Conservation (phyloP, 1,284 basidiomycete species). For the Cryptococcus hybrid region DNA sequence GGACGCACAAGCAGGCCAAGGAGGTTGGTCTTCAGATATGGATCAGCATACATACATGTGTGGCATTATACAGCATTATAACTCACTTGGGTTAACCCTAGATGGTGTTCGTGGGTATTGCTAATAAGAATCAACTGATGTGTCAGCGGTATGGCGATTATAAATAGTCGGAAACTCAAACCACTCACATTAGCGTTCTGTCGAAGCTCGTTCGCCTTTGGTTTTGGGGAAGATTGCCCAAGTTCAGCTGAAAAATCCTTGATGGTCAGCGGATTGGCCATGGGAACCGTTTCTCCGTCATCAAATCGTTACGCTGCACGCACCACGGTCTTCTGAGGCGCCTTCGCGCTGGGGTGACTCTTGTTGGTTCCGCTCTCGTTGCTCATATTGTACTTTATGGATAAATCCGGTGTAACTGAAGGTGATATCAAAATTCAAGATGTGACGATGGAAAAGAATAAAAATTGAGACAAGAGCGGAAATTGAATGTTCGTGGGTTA, state of each 20-base stretch:
- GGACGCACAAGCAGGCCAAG: slow-evolving; percentile 77
- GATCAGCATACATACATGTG: slow-evolving; percentile 4
- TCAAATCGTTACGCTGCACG: slow-evolving; percentile 1
- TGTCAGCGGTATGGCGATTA: too few relatives aligned
- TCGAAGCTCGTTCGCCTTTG: slow-evolving; percentile 44
- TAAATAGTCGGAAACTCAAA: not conserved
- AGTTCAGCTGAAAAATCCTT: slow-evolving; percentile 39
- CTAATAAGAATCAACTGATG: not conserved
- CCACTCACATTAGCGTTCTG: slow-evolving; percentile 34
- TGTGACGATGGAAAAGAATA: not conserved
- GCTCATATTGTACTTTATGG: not conserved
- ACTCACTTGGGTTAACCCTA: slow-evolving; percentile 51
- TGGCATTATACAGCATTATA: not conserved
- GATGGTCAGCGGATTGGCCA: not conserved
- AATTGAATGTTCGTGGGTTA: not conserved
- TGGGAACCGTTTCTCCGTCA: not conserved
- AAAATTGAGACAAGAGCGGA: not conserved
- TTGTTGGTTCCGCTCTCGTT: slow-evolving; percentile 16
- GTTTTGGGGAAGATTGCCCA: slow-evolving; percentile 50
- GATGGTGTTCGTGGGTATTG: slow-evolving; percentile 55
- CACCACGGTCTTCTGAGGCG: slow-evolving; percentile 39
- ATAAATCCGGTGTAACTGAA: not conserved
- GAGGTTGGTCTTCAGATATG: slow-evolving; percentile 68
- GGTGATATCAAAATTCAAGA: not conserved
- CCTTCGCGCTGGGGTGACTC: slow-evolving; percentile 36